Evolutionary conservation across 257 asterid genomes (phyloP), one percentile per base, ranked within the genome.

Genomic region (Solanum appendiculatum): DNA sequence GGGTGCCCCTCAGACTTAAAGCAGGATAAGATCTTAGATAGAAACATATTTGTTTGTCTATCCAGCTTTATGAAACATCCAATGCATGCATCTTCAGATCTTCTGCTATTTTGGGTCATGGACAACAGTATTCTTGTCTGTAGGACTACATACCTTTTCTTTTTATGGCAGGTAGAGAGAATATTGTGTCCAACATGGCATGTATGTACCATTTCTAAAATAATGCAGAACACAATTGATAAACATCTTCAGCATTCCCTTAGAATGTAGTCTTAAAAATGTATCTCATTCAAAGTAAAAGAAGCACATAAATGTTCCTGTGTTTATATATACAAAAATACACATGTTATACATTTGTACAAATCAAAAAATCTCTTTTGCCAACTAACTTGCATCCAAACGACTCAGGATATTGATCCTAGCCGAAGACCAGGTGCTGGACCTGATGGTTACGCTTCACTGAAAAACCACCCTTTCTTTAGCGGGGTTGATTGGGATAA

Each of bases 401-500:
- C 68, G 85, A 56, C 81, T 68, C 92, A 97, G 99, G 98, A 95
- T 89, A 93, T 92, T 84, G 99, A 97, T 87, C 99, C 99, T 14
- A 92, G 98, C 89, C 91, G 94, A 89, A 91, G 99, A 87, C 98
- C 98, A n/a, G 99, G 99, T 68, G 98, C 98, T n/a, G 98, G 98
- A 46, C 91, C 92, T 3, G 92, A 90, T 86, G 98, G 99, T 77
- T 97, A 96, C 87, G 92, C 94, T 88, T 86, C 93, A 7, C 96
- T 97, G 40, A 97, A 97, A 91, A 92, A 40, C 48, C 99, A 97
- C 87, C 92, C 98, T 23, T 97, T 97, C 90, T 97, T 97, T 88
- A 89, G 85, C 70, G 99, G 98, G 86, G 91, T 93, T 42, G 94
- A 96, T 88, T 97, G 99, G 98, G 64, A 88, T 27, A 94, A 91